These are phyloP conservation scores for Saturnispora silvae DNA, from an alignment of 805 yeast genomes.

Conservation along the genomic window DNA sequence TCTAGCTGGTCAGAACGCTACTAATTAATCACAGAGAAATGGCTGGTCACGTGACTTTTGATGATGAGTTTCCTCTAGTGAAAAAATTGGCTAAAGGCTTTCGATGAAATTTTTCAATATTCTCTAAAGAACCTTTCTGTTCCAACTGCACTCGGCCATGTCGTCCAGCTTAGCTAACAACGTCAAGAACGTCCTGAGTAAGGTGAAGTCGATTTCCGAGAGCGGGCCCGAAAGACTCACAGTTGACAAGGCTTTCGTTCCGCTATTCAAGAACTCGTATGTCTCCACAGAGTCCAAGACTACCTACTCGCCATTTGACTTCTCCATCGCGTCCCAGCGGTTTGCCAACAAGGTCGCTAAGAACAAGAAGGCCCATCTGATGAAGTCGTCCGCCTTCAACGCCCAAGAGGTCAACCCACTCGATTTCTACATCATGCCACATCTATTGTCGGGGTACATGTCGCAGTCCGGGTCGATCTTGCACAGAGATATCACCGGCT, in stretches of 20 bases:
- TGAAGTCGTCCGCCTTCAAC: constrained; percentile 25
- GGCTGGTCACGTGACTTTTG: too few relatives aligned
- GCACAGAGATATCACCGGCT: constrained; percentile 62
- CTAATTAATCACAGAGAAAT: too few relatives aligned
- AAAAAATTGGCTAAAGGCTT: too few relatives aligned
- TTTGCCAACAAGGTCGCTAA: constrained; percentile 32
- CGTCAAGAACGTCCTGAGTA: constrained; percentile 2
- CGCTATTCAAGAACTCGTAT: constrained; percentile 27
- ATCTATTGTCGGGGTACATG: constrained; percentile 51
- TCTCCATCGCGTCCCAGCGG: constrained; percentile 47
- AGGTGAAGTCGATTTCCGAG: not conserved
- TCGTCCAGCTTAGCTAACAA: too few relatives aligned
- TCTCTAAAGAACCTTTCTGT: too few relatives aligned
- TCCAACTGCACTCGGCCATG: too few relatives aligned
- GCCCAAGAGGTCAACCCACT: constrained; percentile 50
- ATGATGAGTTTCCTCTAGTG: too few relatives aligned
- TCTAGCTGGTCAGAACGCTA: too few relatives aligned
- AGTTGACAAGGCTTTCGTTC: constrained; percentile 26
- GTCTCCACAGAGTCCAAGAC: constrained; percentile 20
- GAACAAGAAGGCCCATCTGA: constrained; percentile 14
- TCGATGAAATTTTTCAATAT: too few relatives aligned
- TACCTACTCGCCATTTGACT: constrained; percentile 76
- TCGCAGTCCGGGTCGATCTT: constrained; percentile 67
- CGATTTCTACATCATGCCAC: constrained; percentile 65
- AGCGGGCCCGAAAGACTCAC: constrained; percentile 8